phyloP scores from a whole-genome alignment of 345 rosid species.

The Corchorus capsularis region DNA sequence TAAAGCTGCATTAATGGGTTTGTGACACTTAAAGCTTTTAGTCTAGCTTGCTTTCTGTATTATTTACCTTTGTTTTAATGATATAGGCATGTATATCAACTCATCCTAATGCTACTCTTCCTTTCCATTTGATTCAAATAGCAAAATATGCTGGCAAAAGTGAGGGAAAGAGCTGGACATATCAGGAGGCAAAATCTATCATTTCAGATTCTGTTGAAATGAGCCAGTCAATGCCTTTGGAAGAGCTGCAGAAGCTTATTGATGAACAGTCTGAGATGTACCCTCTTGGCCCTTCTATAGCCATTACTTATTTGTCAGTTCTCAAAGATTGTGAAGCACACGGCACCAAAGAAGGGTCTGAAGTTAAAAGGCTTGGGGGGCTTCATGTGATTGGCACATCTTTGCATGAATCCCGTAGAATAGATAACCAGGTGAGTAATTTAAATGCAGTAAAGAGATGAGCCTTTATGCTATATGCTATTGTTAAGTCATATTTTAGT shows the following conservation, averaged over 20 bases:
- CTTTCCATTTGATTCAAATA: conserved; percentile 37
- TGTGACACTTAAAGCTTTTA: conserved; percentile 29
- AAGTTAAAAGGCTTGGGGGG: conserved; percentile 94
- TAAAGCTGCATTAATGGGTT: conserved; percentile 83
- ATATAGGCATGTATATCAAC: conserved; percentile 16
- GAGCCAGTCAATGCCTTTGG: conserved; percentile 65
- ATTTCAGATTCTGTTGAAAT: conserved; percentile 78
- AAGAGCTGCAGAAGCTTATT: conserved; percentile 65
- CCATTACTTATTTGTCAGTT: conserved; percentile 81
- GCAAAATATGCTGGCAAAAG: conserved; percentile 93
- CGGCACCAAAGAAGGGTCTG: conserved; percentile 80
- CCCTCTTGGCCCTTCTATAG: conserved; percentile 89
- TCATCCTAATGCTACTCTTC: conserved; percentile 22
- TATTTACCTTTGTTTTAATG: conserved; percentile 3
- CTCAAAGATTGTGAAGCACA: conserved; percentile 88
- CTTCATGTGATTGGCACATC: conserved; percentile 97
- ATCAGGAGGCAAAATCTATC: conserved; percentile 67
- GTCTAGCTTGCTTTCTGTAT: neutral
- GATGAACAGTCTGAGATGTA: conserved; percentile 86
- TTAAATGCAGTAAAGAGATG: conserved; percentile 5
- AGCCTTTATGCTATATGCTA: conserved; percentile 17
- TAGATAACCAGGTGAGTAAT: conserved; percentile 83
- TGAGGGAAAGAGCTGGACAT: conserved; percentile 82
- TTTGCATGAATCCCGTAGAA: conserved; percentile 93
- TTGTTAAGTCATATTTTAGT: conserved; percentile 9